A percentile compares a stretch with the other conserved stretches of the same genome.
These are phyloP conservation scores for Haplosporangium sp. DNA, from an alignment of 371 early-diverging fungal species.

Conservation along the genomic window DNA sequence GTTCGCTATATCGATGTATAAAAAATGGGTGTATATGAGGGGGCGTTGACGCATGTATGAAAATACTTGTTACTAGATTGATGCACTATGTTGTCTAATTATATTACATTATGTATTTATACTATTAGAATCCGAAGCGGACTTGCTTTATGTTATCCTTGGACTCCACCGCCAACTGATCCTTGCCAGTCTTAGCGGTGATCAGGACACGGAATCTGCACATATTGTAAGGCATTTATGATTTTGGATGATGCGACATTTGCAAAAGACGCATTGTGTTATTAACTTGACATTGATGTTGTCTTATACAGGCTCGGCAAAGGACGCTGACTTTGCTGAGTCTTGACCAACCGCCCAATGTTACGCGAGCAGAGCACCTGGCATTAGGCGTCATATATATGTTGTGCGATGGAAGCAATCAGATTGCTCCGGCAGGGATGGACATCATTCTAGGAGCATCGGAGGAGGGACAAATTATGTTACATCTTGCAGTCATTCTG, in stretches of 20 bases:
- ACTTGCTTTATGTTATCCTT: constrained; percentile 29
- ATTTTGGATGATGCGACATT: background rate
- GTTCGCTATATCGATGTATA: background rate
- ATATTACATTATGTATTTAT: background rate
- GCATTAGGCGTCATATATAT: constrained; percentile 47
- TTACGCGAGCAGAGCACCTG: constrained; percentile 41
- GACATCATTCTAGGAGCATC: constrained; percentile 4
- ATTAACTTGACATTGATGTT: background rate
- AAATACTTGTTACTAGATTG: too few relatives aligned
- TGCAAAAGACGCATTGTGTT: background rate
- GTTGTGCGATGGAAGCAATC: constrained; percentile 29
- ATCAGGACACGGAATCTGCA: constrained; percentile 11
- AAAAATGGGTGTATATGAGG: too few relatives aligned
- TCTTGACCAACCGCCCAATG: constrained; percentile 27
- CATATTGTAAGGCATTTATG: constrained; percentile 1
- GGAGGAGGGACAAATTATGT: constrained; percentile 37
- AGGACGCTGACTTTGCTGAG: constrained; percentile 29
- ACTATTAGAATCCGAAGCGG: constrained; percentile 37
- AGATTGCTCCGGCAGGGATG: constrained; percentile 22
- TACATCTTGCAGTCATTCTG: constrained; percentile 36
- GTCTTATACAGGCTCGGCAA: constrained; percentile 17
- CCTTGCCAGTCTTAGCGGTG: constrained; percentile 7
- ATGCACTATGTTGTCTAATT: too few relatives aligned
- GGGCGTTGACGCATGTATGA: too few relatives aligned
- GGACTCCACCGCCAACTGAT: constrained; percentile 36